A percentile compares a stretch with the other conserved stretches of the same genome.
Conservation (phyloP, 2,329 filamentous ascomycete genomes). For the Fusarium setosum region DNA sequence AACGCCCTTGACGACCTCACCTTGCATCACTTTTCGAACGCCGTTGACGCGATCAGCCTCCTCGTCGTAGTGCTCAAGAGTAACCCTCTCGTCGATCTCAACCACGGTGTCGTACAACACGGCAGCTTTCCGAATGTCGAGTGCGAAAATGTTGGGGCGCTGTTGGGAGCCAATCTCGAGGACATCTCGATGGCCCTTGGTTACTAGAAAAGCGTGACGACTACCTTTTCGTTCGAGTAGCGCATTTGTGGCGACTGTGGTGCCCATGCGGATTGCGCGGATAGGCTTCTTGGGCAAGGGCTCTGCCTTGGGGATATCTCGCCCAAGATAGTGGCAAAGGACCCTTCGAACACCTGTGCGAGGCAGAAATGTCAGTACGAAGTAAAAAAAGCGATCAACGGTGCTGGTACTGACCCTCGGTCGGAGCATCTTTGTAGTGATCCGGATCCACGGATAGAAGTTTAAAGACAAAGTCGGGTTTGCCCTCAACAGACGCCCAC, state of each 20-base stretch:
- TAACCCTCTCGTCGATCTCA: conserved; percentile 79
- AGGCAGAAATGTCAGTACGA: no score
- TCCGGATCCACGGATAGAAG: conserved; percentile 65
- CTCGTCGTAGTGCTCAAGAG: conserved; percentile 78
- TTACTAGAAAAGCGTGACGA: conserved; percentile 75
- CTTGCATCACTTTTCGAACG: conserved; percentile 52
- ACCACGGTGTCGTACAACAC: conserved; percentile 76
- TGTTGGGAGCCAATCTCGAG: conserved; percentile 79
- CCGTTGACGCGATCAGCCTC: conserved; percentile 66
- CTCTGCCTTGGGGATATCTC: conserved; percentile 43
- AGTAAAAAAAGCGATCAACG: no score
- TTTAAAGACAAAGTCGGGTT: conserved; percentile 18
- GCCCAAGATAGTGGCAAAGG: conserved; percentile 1
- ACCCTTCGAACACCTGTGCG: conserved; percentile 21
- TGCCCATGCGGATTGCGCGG: conserved; percentile 81
- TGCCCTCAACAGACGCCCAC: conserved; percentile 15
- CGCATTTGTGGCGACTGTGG: conserved; percentile 77
- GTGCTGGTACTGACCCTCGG: conserved; percentile 63
- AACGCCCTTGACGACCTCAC: conserved; percentile 72
- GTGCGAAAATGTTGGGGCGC: conserved; percentile 77
- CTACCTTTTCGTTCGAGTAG: conserved; percentile 79
- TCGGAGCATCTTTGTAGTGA: conserved; percentile 78
- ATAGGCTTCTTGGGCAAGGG: conserved; percentile 49
- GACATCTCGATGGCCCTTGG: conserved; percentile 78
- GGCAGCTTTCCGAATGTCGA: conserved; percentile 75